phyloP scores from a whole-genome alignment of 306 rosid genomes.

The Herpetospermum pedunculosum region DNA sequence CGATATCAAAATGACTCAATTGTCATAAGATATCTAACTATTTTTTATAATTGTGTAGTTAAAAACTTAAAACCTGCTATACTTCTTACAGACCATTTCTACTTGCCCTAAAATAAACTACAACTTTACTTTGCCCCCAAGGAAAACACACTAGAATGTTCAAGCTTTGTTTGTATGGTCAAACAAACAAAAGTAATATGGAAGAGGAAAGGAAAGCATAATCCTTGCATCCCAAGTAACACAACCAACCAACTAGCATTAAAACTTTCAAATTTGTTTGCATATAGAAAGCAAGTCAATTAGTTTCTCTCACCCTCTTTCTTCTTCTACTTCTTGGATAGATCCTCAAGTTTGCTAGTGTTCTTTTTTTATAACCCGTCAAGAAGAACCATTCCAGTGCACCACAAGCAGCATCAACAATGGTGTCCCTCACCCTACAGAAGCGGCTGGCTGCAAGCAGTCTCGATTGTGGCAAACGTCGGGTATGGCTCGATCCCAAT shows the following conservation, averaged over 20 bases:
- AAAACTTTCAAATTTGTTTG: neutral
- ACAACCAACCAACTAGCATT: neutral
- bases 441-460: conserved; percentile 12
- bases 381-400: neutral
- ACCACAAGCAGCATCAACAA: neutral
- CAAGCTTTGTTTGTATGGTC: neutral
- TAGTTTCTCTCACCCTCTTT: neutral
- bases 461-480: conserved; percentile 10
- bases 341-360: neutral
- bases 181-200: neutral
- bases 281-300: neutral
- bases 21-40: too few relatives aligned
- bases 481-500: conserved; percentile 21
- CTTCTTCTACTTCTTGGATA: neutral
- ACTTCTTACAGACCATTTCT: too few relatives aligned
- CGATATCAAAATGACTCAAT: too few relatives aligned
- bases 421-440: conserved; percentile 18
- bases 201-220: neutral
- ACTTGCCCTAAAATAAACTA: neutral
- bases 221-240: conserved; percentile 11
- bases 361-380: neutral
- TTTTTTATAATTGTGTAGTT: too few relatives aligned
- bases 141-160: neutral
- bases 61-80: too few relatives aligned
- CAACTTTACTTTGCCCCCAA: conserved; percentile 2